Base-by-base conservation (phyloP, 1,284 basidiomycete genomes). In the Albatrellus sp. region DNA sequence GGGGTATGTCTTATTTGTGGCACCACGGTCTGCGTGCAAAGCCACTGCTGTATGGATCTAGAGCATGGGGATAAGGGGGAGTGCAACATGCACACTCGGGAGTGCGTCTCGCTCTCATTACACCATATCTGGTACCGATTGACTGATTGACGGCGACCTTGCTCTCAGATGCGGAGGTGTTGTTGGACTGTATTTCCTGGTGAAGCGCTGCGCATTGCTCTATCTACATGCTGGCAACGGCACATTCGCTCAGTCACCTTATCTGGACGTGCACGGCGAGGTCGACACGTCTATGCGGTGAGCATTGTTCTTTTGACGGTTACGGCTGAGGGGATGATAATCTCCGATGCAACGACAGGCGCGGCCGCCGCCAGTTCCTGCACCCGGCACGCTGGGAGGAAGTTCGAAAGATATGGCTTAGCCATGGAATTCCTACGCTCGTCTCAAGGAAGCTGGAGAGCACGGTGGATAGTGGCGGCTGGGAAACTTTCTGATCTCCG, bases 1-100 rank as follows among this genome's bases (percentile, higher is more conserved):
- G 94, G 92, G 0, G 77, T 99, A 3, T 99, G 94, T 60, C 63
- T 98, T 48, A 71, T 93, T 42, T 99, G 96, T 55, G 94, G 94
- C 1, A 71, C 80, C 37, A 77, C 86, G 13, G 80, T 90, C 7
- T 98, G 96, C 59, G 77, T 93, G 65, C 89, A 93, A 58, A 89
- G 88, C 52, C 86, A 93, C 55, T 99, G 94, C 58, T 99, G 94
- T 61, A 72, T 74, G 53, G 88, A 92, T 54, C 56, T 66, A 19
- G 83, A 90, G 39, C 68, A 67, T 36, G 66, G 74, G 44, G 62
- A 77, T 47, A 62, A 87, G 68, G 66, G 80, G 31, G 96, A 99
- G 60, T 98, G 94, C 63, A 98, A 98, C 61, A 78, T 89, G 68
- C 96, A 98, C 61, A 87, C 85, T 52, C 73, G 90, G 71, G 84